phyloP scores from a whole-genome alignment of 176 grass and related monocot genomes.

The Eleusine indica region DNA sequence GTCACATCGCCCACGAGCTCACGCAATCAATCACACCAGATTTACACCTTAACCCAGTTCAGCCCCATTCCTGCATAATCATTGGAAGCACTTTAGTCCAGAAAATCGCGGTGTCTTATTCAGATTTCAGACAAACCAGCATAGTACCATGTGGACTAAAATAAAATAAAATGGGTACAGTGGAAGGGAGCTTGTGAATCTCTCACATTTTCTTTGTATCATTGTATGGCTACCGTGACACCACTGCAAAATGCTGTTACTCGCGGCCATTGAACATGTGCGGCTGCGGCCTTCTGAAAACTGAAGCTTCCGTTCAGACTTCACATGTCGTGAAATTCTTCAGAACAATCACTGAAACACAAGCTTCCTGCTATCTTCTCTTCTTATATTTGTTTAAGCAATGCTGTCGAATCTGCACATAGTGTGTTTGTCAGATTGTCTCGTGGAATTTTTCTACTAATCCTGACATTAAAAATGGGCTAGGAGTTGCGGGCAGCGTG shows the following conservation, averaged over 20 bases:
- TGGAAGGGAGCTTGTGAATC: not conserved
- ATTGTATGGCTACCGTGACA: not conserved
- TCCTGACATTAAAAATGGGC: not conserved
- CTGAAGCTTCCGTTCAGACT: slow-evolving; percentile 41
- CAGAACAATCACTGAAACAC: slow-evolving; percentile 5
- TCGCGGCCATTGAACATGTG: slow-evolving; percentile 8
- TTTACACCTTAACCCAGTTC: not conserved
- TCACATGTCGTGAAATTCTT: slow-evolving; percentile 30
- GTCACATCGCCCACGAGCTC: not conserved
- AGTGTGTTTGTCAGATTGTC: not conserved
- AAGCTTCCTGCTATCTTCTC: not conserved
- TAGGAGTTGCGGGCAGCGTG: not conserved
- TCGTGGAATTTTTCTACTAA: not conserved
- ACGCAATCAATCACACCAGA: slow-evolving; percentile 25
- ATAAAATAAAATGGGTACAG: not conserved
- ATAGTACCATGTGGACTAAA: not conserved
- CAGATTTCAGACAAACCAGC: slow-evolving; percentile 18
- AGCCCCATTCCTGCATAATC: not conserved
- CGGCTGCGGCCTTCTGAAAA: slow-evolving; percentile 6
- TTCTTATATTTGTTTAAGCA: not conserved
- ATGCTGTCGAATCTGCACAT: not conserved
- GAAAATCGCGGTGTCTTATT: not conserved
- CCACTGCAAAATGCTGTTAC: not conserved
- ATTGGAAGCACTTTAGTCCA: not conserved
- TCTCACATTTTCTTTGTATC: not conserved